A percentile compares a stretch with the other conserved stretches of the same genome.
phyloP scores from a whole-genome alignment of 2,329 filamentous ascomycete species.

The Penicillium sp. region DNA sequence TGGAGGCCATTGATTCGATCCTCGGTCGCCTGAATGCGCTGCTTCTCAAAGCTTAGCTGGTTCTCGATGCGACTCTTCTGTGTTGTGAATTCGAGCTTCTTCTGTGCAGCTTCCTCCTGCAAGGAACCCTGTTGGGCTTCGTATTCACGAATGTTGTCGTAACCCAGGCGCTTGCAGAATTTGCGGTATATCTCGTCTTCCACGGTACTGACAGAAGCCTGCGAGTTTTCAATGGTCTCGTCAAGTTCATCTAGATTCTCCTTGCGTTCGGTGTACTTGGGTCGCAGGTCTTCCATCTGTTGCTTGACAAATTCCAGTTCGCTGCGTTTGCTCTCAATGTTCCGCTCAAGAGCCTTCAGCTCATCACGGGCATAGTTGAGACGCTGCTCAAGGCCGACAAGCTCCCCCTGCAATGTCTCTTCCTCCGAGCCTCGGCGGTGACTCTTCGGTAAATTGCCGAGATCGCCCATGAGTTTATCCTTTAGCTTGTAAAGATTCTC shows the following conservation, averaged over 20 bases:
- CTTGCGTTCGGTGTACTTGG: slow-evolving; percentile 76
- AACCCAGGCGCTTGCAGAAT: slow-evolving; percentile 87
- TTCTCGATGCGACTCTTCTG: slow-evolving; percentile 70
- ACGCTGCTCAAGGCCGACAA: slow-evolving; percentile 78
- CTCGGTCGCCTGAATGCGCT: slow-evolving; percentile 71
- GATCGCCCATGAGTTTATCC: slow-evolving; percentile 75
- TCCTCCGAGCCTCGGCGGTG: slow-evolving; percentile 78
- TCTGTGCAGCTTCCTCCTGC: slow-evolving; percentile 86
- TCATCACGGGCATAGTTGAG: slow-evolving; percentile 75
- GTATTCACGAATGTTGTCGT: slow-evolving; percentile 87
- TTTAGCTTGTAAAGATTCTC: slow-evolving; percentile 79
- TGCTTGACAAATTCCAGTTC: slow-evolving; percentile 74
- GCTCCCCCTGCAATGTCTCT: slow-evolving; percentile 77
- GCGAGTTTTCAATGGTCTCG: slow-evolving; percentile 58
- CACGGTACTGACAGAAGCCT: slow-evolving; percentile 73
- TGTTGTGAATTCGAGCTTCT: slow-evolving; percentile 82
- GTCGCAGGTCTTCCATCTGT: slow-evolving; percentile 75
- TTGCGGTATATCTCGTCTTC: slow-evolving; percentile 85
- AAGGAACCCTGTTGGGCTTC: slow-evolving; percentile 90
- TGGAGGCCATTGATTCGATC: slow-evolving; percentile 72
- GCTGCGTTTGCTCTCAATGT: slow-evolving; percentile 80
- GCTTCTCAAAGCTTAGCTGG: slow-evolving; percentile 67
- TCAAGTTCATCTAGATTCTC: slow-evolving; percentile 68
- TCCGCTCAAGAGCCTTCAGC: slow-evolving; percentile 76
- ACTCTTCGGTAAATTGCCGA: slow-evolving; percentile 77